phyloP scores from a whole-genome alignment of 805 yeast species.

The Wickerhamomyces alni region DNA sequence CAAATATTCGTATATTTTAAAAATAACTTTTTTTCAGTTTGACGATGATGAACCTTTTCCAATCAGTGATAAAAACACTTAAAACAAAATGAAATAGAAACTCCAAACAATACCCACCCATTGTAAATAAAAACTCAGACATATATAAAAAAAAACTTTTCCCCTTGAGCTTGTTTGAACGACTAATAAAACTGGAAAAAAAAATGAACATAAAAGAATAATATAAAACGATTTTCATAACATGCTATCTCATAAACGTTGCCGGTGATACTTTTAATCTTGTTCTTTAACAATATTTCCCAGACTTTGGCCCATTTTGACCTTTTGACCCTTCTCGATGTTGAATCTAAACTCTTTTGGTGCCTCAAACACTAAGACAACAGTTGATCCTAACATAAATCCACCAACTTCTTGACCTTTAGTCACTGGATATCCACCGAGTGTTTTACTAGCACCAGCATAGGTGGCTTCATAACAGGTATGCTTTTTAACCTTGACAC shows the following conservation, averaged over 20 bases:
- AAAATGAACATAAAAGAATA: too few relatives aligned
- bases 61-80: neutral
- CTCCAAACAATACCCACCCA: neutral
- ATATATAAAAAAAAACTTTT: too few relatives aligned
- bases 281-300: conserved; percentile 35
- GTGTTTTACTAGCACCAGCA: conserved; percentile 62
- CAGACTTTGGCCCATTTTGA: conserved; percentile 78
- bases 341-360: conserved; percentile 73
- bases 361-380: conserved; percentile 95
- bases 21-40: neutral
- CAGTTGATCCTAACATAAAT: conserved; percentile 90
- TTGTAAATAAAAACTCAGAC: too few relatives aligned
- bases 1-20: too few relatives aligned
- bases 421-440: conserved; percentile 82
- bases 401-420: conserved; percentile 98
- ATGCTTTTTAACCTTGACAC: conserved; percentile 50
- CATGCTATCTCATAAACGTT: neutral
- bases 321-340: conserved; percentile 65
- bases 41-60: neutral
- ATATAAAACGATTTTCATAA: too few relatives aligned
- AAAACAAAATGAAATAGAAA: neutral
- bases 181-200: conserved; percentile 13
- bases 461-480: conserved; percentile 95
- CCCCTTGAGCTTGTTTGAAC: too few relatives aligned
- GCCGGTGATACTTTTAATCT: neutral